phyloP scores from a whole-genome alignment of 2,329 filamentous ascomycete species.

The Aspergillus novofumigatus region DNA sequence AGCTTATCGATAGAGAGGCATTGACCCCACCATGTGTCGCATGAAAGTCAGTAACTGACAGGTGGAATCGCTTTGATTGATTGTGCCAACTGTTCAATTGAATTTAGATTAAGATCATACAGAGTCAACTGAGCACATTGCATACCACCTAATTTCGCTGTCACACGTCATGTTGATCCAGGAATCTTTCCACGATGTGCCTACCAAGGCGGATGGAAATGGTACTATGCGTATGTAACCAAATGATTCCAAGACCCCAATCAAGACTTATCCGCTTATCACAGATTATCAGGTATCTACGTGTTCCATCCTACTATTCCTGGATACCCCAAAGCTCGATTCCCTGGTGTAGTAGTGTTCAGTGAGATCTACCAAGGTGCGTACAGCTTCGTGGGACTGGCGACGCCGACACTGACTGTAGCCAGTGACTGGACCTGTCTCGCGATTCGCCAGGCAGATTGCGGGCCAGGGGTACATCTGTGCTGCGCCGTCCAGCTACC shows the following conservation, averaged over 20 bases:
- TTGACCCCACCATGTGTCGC: neutral
- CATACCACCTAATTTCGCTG: neutral
- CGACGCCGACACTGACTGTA: neutral
- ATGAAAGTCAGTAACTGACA: neutral
- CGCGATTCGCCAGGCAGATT: slow-evolving; percentile 86
- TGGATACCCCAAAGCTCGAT: slow-evolving; percentile 82
- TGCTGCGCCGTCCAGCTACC: slow-evolving; percentile 83
- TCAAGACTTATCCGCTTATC: neutral
- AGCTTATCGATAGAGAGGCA: neutral
- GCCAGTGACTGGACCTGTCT: slow-evolving; percentile 81
- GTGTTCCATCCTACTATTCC: slow-evolving; percentile 81
- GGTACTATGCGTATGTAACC: slow-evolving; percentile 35
- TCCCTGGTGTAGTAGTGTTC: slow-evolving; percentile 83
- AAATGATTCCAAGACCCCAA: neutral
- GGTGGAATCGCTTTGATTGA: neutral
- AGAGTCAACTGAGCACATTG: neutral
- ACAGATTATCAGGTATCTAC: slow-evolving; percentile 65
- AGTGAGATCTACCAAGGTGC: slow-evolving; percentile 94
- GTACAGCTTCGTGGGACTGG: slow-evolving; percentile 1
- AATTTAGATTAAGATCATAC: neutral
- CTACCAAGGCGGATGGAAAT: slow-evolving; percentile 34
- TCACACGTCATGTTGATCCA: slow-evolving; percentile 31
- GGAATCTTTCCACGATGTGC: slow-evolving; percentile 35
- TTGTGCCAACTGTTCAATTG: neutral
- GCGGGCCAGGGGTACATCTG: slow-evolving; percentile 91